Evolutionary conservation across 371 early-diverging fungal species (phyloP).

Genomic region (Rhizopus arrhizus): DNA sequence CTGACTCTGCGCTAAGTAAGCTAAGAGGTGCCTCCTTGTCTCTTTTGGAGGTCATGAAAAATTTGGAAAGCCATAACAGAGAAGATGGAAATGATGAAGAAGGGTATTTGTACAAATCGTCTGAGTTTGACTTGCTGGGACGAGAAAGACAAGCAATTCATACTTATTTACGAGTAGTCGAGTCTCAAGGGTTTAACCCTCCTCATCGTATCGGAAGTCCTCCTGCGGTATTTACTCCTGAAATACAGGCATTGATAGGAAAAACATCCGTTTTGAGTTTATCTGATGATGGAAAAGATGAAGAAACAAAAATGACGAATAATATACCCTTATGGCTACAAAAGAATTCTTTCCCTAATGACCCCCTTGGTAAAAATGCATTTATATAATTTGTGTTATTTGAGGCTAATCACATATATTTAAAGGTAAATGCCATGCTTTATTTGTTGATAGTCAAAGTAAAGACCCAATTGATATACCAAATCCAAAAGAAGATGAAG

Average conservation of each 20-base stretch:
- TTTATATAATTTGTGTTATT: neutral
- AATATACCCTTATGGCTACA: slow-evolving; percentile 45
- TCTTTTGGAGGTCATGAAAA: slow-evolving; percentile 41
- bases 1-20: slow-evolving; percentile 32
- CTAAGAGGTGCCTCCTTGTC: slow-evolving; percentile 38
- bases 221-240: slow-evolving; percentile 39
- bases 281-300: slow-evolving; percentile 15
- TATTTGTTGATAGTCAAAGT: slow-evolving; percentile 36
- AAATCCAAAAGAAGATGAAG: slow-evolving; percentile 48
- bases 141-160: slow-evolving; percentile 38
- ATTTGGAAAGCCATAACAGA: slow-evolving; percentile 40
- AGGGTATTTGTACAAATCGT: slow-evolving; percentile 35
- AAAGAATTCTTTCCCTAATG: slow-evolving; percentile 32
- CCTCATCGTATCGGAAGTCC: slow-evolving; percentile 50
- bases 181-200: slow-evolving; percentile 45
- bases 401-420: slow-evolving; percentile 1
- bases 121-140: slow-evolving; percentile 38
- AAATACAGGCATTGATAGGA: slow-evolving; percentile 42
- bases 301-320: slow-evolving; percentile 3
- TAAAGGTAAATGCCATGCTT: slow-evolving; percentile 46
- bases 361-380: slow-evolving; percentile 36
- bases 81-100: slow-evolving; percentile 30
- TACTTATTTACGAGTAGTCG: slow-evolving; percentile 36
- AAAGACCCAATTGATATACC: slow-evolving; percentile 30
- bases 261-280: slow-evolving; percentile 25